Evolutionary conservation across 2,329 filamentous ascomycete genomes (phyloP), one percentile per base, ranked within the genome.

Genomic region (Pseudogymnoascus sp.): DNA sequence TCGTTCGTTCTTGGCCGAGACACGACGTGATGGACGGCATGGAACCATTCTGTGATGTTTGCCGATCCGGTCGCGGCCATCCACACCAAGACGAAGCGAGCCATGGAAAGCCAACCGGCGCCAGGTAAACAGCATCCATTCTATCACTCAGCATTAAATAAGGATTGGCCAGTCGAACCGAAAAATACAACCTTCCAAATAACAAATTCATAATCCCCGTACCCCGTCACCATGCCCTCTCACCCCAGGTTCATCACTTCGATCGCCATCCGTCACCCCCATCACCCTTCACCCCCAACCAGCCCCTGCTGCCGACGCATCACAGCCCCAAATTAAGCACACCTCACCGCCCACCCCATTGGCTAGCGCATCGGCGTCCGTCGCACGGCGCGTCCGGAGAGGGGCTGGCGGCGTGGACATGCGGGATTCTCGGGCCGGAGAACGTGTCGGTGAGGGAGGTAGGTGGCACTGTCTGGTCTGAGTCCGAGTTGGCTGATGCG

Each of bases 251-350:
- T n/a, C 16, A 33, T 33, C 43, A 18, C 43, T 50, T 30, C 4
- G 25, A 50, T 50, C n/a, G n/a, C 5, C 28, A 33, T 54, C 47
- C n/a, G 16, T 33, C 47, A 54, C 47, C 47, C 47, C 47, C 47
- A 12, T 33, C 22, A 50, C 14, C 43, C 22, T 8, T 14, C 47
- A 54, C 47, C 47, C 25, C 47, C 47, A 54, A 18, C 25, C 5
- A 54, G 11, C 9, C 47, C 47, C 47, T 54, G 9, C 16, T 54
- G 28, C 47, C 47, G 47, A 54, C n/a, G 28, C 47, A 54, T 33
- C 47, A 54, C 47, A 54, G 25, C 16, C 47, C 47, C 47, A 54
- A 54, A 54, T 54, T 54, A 54, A 54, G 28, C 47, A 54, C 47
- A 33, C 25, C 47, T 54, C 47, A 54, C 43, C 25, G 47, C 47